These are phyloP conservation scores for Fragaria iinumae DNA, from an alignment of 306 rosid genomes.

Conservation along the genomic window DNA sequence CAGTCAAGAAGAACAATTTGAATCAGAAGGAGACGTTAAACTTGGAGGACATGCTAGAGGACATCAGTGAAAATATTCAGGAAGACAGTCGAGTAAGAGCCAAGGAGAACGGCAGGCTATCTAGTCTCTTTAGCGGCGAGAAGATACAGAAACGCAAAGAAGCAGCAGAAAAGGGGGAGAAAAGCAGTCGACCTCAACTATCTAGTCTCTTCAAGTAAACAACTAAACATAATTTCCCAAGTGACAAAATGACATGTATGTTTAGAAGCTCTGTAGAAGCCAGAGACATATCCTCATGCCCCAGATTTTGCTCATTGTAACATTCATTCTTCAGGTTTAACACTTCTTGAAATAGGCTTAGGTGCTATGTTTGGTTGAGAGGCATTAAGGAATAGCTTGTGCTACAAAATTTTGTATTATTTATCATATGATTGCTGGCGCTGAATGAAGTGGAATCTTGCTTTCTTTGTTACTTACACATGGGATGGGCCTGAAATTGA, in stretches of 20 bases:
- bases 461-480: not conserved
- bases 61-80: constrained; percentile 26
- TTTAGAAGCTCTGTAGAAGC: constrained; percentile 6
- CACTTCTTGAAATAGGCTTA: constrained; percentile 1
- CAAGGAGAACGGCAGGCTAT: constrained; percentile 12
- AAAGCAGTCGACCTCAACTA: constrained; percentile 24
- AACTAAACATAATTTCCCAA: constrained; percentile 8
- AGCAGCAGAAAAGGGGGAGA: constrained; percentile 7
- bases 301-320: constrained; percentile 1
- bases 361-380: not conserved
- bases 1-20: constrained; percentile 11
- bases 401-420: not conserved
- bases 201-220: constrained; percentile 59
- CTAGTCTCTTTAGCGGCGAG: constrained; percentile 37
- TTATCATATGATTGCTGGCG: not conserved
- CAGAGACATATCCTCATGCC: not conserved
- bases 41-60: constrained; percentile 12
- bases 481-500: not conserved
- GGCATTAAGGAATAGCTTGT: not conserved
- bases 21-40: constrained; percentile 21
- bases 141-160: constrained; percentile 14
- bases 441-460: not conserved
- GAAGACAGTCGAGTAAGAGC: constrained; percentile 3
- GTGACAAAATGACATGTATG: constrained; percentile 7
- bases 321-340: not conserved